Evolutionary conservation across 306 rosid genomes (phyloP), one percentile per base, ranked within the genome.

Genomic region (Hippophae rhamnoides): DNA sequence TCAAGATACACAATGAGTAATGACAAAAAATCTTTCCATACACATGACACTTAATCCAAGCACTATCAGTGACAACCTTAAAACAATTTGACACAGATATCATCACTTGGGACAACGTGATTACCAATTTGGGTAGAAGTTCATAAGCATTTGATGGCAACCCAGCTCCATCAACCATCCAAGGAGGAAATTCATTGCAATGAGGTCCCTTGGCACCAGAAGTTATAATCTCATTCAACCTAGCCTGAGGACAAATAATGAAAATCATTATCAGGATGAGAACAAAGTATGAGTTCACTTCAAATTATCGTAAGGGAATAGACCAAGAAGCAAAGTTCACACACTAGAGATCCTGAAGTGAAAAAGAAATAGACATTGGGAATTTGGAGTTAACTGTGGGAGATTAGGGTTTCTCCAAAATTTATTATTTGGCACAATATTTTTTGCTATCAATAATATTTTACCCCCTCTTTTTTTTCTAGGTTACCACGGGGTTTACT

Each of bases 91-190:
- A 31, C 38, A 31, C 38, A 31, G 38, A 31, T 31, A 31, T 31
- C 38, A 31, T 57, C 54, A 58, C 54, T 67, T 12, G 63, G 63
- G 43, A 52, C 52, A 71, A 63, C n/a, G 52, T 60, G 48, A 56
- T 67, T 88, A 92, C 99, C 96, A 92, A 60, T 69, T 84, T 78
- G 43, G 83, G 77, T 55, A 92, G 93, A 80, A 92, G 90, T 58
- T 84, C 81, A 5, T 81, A 80, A 58, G 93, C 88, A 88, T 92
- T 72, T 57, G 83, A 66, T 41, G 96, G 94, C 61, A 85, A 75
- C 57, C 99, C 99, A 40, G 76, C 86, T 77, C 99, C 99, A 69
- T 92, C 99, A 65, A 69, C 70, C 81, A 61, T 84, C 99, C 99
- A 88, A 44, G 89, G 86, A 66, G 73, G 27, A 50, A 84, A 70